Evolutionary conservation across 2,329 filamentous ascomycete species (phyloP).

Genomic region (Mycosphaerella sp.): DNA sequence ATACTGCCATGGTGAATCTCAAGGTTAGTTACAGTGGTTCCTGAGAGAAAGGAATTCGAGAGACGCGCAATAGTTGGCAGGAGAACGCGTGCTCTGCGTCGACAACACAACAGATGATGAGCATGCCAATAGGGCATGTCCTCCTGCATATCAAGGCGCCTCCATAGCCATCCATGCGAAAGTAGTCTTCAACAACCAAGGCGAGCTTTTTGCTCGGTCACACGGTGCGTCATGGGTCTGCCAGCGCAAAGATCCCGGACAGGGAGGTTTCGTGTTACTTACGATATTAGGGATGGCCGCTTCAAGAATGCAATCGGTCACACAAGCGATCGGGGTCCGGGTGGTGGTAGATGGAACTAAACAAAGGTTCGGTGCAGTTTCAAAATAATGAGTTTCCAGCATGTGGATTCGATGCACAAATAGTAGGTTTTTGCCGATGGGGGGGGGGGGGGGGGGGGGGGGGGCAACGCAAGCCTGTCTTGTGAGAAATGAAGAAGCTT

Average conservation of each 20-base stretch:
- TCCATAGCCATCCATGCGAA: slow-evolving; percentile 18
- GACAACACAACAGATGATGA: background rate
- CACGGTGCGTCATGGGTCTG: slow-evolving; percentile 21
- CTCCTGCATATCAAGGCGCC: slow-evolving; percentile 14
- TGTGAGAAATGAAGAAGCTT: slow-evolving; percentile 11
- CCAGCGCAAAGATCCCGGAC: slow-evolving; percentile 18
- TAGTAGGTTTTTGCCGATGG: slow-evolving; percentile 5
- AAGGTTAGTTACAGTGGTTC: slow-evolving; percentile 13
- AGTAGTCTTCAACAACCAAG: slow-evolving; percentile 18
- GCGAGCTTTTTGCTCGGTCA: slow-evolving; percentile 14
- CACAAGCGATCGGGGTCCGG: slow-evolving; percentile 10
- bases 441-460: too few relatives aligned
- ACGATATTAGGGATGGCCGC: slow-evolving; percentile 13
- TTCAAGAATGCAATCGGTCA: slow-evolving; percentile 17
- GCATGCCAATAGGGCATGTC: slow-evolving; percentile 11
- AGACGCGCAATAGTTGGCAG: slow-evolving; percentile 9
- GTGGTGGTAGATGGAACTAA: background rate
- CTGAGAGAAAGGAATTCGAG: background rate
- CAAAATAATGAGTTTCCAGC: slow-evolving; percentile 11
- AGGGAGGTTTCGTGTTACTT: slow-evolving; percentile 26
- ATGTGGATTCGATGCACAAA: slow-evolving; percentile 2
- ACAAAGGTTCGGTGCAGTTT: slow-evolving; percentile 13
- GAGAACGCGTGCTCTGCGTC: slow-evolving; percentile 6
- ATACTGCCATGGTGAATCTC: slow-evolving; percentile 20
- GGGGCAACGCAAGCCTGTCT: slow-evolving; percentile 9